These are phyloP conservation scores for Zizania palustris DNA, from an alignment of 202 grass and related monocot genomes.

Conservation along the genomic window DNA sequence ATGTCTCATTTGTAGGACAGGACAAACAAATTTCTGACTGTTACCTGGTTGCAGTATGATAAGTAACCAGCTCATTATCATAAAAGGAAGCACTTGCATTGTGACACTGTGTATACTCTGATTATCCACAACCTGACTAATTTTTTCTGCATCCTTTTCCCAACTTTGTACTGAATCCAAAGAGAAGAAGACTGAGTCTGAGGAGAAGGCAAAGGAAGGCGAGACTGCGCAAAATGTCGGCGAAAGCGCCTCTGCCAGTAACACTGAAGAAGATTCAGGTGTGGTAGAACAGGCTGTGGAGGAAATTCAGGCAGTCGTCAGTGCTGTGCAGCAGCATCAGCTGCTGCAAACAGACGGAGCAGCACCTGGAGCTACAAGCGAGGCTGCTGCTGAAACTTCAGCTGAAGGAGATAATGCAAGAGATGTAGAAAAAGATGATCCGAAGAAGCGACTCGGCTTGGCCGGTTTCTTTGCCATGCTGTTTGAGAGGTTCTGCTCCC, in stretches of 20 bases:
- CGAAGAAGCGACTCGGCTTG: conserved; percentile 35
- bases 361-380: conserved; percentile 34
- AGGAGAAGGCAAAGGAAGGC: conserved; percentile 33
- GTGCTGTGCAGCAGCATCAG: conserved; percentile 40
- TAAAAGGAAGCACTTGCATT: background rate
- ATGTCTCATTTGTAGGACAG: conserved; percentile 17
- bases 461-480: conserved; percentile 48
- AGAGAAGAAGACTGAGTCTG: conserved; percentile 34
- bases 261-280: conserved; percentile 15
- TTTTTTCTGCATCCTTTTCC: conserved; percentile 7
- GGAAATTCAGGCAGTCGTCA: conserved; percentile 49
- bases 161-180: conserved; percentile 28
- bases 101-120: background rate
- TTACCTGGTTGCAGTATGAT: too few species aligned
- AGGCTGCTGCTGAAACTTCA: conserved; percentile 39
- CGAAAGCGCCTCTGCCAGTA: conserved; percentile 6
- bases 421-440: conserved; percentile 54
- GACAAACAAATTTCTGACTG: background rate
- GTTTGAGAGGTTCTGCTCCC: conserved; percentile 56
- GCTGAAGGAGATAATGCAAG: conserved; percentile 30
- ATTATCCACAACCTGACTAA: background rate
- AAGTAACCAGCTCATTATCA: background rate
- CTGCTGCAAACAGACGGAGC: conserved; percentile 33
- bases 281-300: conserved; percentile 33
- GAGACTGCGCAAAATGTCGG: background rate